Percentiles rank a stretch among this genome's conserved stretches.
These are phyloP conservation scores for Colletotrichum paranaense DNA, from an alignment of 2,329 filamentous ascomycete species.

Conservation along the genomic window DNA sequence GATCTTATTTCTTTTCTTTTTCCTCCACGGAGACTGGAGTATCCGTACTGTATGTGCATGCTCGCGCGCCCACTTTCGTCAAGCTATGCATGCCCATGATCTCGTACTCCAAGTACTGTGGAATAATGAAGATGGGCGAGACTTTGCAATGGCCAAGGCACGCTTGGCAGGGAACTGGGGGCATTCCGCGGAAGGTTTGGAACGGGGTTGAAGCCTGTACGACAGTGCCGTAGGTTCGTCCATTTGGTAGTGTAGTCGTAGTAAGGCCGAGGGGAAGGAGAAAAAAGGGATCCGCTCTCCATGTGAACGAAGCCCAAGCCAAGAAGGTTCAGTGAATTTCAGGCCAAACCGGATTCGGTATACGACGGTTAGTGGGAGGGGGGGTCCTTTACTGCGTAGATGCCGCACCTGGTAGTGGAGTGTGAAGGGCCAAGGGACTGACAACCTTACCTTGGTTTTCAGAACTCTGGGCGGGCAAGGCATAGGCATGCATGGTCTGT, in stretches of 20 bases:
- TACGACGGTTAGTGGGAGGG: background rate
- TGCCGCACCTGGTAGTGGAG: background rate
- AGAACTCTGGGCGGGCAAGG: background rate
- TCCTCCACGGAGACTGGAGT: background rate
- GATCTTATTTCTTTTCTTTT: background rate
- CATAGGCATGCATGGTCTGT: background rate
- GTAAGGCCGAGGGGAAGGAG: background rate
- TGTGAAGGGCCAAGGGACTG: background rate
- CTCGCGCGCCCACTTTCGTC: background rate
- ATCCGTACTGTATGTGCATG: too few species aligned
- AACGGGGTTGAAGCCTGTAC: background rate
- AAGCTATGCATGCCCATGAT: background rate
- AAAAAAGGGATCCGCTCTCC: background rate
- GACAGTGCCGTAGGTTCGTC: background rate
- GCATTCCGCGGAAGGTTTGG: background rate
- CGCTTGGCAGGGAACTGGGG: too few species aligned
- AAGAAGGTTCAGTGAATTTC: background rate
- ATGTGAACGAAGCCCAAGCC: background rate
- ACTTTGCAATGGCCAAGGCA: background rate
- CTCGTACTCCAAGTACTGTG: too few species aligned
- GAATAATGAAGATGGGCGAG: background rate
- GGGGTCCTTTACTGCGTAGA: background rate
- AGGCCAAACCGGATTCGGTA: background rate
- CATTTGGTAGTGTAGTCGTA: too few species aligned
- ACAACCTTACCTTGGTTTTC: background rate